Evolutionary conservation across 2,329 filamentous ascomycete genomes (phyloP).

Genomic region (Monilinia vaccinii-corymbosi): DNA sequence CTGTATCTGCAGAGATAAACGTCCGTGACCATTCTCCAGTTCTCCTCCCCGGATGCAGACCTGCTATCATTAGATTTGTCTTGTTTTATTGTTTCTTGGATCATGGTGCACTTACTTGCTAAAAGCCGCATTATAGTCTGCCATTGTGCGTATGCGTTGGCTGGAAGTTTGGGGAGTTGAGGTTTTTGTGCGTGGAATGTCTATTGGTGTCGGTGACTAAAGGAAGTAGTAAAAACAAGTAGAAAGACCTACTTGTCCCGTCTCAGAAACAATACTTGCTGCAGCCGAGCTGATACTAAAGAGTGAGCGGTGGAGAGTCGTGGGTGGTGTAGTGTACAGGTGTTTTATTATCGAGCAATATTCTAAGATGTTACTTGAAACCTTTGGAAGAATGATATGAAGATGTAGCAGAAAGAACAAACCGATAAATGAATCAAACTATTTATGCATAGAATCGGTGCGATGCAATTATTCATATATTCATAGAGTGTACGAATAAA

Average conservation of each 20-base stretch:
- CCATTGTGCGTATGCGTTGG: neutral
- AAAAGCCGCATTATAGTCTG: neutral
- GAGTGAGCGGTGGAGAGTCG: too few species aligned
- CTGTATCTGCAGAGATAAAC: neutral
- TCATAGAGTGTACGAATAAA: neutral
- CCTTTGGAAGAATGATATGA: neutral
- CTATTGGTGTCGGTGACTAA: neutral
- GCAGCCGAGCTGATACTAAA: neutral
- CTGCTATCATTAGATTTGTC: neutral
- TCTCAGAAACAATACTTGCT: too few species aligned
- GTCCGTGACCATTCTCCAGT: neutral
- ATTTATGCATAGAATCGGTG: too few species aligned
- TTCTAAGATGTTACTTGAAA: neutral
- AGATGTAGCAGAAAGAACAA: neutral
- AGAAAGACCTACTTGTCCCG: neutral
- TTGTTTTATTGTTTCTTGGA: neutral
- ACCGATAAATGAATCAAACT: neutral
- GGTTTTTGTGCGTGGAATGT: neutral
- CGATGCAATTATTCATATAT: neutral
- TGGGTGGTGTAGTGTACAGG: too few species aligned
- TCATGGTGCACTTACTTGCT: neutral
- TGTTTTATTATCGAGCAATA: too few species aligned
- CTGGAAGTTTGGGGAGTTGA: too few species aligned
- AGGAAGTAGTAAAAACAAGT: neutral
- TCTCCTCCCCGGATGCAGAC: neutral